These are phyloP conservation scores for Starmera amethionina DNA, from an alignment of 805 yeast genomes.

Conservation along the genomic window DNA sequence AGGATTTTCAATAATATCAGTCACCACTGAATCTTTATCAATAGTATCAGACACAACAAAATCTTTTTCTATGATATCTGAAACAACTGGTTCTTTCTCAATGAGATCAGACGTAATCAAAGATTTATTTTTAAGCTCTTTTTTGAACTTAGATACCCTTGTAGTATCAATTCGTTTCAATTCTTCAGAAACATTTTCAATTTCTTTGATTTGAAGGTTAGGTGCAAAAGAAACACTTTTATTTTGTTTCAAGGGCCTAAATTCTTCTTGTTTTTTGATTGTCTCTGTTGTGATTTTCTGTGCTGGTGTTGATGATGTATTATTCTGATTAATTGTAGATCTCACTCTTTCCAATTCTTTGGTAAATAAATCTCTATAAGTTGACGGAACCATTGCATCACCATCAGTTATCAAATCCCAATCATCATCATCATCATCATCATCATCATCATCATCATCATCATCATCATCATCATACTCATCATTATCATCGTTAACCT, in stretches of 20 bases:
- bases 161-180: conserved; percentile 20
- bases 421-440: conserved; percentile 18
- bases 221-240: conserved; percentile 48
- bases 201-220: conserved; percentile 44
- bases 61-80: not conserved
- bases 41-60: not conserved
- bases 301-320: conserved; percentile 2
- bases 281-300: conserved; percentile 5
- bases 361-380: conserved; percentile 11
- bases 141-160: conserved; percentile 15
- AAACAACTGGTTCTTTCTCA: conserved; percentile 1
- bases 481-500: conserved; percentile 25
- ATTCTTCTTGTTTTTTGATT: not conserved
- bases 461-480: conserved; percentile 21
- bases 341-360: conserved; percentile 14
- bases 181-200: conserved; percentile 46
- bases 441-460: conserved; percentile 30
- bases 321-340: conserved; percentile 4
- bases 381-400: conserved; percentile 11
- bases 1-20: conserved; percentile 8
- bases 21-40: not conserved
- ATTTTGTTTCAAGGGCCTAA: conserved; percentile 8
- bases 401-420: conserved; percentile 8
- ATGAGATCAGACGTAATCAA: conserved; percentile 1
- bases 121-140: not conserved